These are phyloP conservation scores for Avena insularis DNA, from an alignment of 176 grass and related monocot species.

Conservation along the genomic window DNA sequence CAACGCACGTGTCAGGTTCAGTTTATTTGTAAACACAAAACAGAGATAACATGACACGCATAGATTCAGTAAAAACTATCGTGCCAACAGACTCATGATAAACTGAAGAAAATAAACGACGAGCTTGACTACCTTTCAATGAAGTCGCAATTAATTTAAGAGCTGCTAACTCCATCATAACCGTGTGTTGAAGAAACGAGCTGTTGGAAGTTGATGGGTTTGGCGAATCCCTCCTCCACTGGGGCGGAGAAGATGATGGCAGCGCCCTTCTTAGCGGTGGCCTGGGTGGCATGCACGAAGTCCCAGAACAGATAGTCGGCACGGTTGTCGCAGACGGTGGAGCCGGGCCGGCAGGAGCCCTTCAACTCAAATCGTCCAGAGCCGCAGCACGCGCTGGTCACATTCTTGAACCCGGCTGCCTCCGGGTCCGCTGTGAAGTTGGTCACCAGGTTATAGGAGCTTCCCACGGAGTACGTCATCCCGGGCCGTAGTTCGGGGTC, in stretches of 20 bases:
- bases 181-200: background rate
- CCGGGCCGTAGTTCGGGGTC: constrained; percentile 19
- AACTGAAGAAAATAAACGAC: no score
- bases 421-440: constrained; percentile 35
- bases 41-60: no score
- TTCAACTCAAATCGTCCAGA: constrained; percentile 37
- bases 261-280: constrained; percentile 47
- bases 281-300: constrained; percentile 57
- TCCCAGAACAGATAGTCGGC: constrained; percentile 54
- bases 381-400: constrained; percentile 61
- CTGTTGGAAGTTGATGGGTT: constrained; percentile 59
- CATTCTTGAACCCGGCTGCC: constrained; percentile 40
- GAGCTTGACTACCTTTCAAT: no score
- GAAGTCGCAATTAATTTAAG: background rate
- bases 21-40: no score
- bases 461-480: constrained; percentile 55
- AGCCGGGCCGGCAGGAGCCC: constrained; percentile 42
- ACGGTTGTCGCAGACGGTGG: constrained; percentile 48
- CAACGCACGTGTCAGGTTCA: no score
- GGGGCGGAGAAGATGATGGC: constrained; percentile 48
- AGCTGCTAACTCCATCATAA: background rate
- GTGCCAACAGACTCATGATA: no score
- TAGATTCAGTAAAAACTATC: no score
- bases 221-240: constrained; percentile 38
- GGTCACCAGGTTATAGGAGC: constrained; percentile 50